Percentiles rank a stretch among this genome's conserved stretches.
phyloP scores from a whole-genome alignment of 306 rosid species.

The Rubus idaeus region DNA sequence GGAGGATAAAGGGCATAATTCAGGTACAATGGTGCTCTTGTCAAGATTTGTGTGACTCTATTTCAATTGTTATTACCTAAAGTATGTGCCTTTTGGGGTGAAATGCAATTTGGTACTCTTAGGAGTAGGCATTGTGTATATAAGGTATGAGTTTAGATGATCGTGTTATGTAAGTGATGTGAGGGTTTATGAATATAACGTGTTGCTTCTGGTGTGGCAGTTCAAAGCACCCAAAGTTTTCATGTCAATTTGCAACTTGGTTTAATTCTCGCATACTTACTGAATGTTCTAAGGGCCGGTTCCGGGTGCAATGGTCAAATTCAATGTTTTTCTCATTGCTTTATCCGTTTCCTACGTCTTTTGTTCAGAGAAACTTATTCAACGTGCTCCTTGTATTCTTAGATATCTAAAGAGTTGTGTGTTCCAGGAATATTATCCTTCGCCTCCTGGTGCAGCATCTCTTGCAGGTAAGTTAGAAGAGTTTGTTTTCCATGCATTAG shows the following conservation, averaged over 20 bases:
- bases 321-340: not conserved
- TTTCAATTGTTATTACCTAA: not conserved
- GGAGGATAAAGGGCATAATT: conserved; percentile 98
- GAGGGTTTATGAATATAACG: not conserved
- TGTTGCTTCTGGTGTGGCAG: not conserved
- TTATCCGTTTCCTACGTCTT: not conserved
- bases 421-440: conserved; percentile 20
- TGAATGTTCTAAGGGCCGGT: not conserved
- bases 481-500: conserved; percentile 17
- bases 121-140: not conserved
- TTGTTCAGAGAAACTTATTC: not conserved
- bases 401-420: conserved; percentile 14
- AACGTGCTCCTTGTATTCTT: not conserved
- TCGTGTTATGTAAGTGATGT: not conserved
- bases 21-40: conserved; percentile 55
- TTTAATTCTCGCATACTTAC: not conserved
- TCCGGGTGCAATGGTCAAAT: not conserved
- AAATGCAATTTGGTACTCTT: not conserved
- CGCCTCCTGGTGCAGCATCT: conserved; percentile 21
- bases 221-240: not conserved
- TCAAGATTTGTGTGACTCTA: not conserved
- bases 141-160: not conserved
- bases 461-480: conserved; percentile 22
- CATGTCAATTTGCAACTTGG: not conserved
- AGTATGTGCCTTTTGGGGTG: not conserved